Base-by-base conservation (phyloP, 2,329 filamentous ascomycete species). In the Claviceps monticola region DNA sequence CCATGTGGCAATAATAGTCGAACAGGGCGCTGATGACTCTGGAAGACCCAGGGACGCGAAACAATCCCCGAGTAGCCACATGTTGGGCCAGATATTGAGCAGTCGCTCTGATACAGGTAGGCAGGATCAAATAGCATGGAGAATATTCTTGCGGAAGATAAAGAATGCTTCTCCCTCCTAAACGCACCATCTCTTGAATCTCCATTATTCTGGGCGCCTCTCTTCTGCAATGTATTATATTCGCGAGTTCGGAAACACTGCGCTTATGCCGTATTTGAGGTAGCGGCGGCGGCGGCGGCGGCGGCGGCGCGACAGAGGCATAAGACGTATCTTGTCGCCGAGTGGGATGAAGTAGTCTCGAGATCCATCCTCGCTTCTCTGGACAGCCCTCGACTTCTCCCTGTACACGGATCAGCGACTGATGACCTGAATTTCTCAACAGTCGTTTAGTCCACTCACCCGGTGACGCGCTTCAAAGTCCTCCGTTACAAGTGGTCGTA, bases 31-130 rank as follows among this genome's bases (percentile, higher is more conserved):
- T 72, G n/a, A 83, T 72, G 3, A 74, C 66, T 48, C 73, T 73
- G 38, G 73, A 61, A 0, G 80, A 82, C 2, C 82, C 82, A 0
- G 80, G 73, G 43, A 84, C 74, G 7, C 80, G 74, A 55, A 86
- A 86, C 7, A 86, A 65, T 0, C 82, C 82, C 38, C 74, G 71
- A 2, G 76, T 75, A 7, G 70, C 67, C 0, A 69, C 67, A 56
- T 83, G 67, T 47, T 83, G 76, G 3, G 80, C 70, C 9, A 86
- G 71, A 61, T 80, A 74, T 56, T 84, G 78, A n/a, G 77, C 80
- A 8, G 78, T 80, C 9, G 82, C 82, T 45, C 82, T 78, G 48
- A 86, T 71, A 56, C 82, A 83, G 4, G 82, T 84, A 8, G 82
- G 82, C 34, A 86, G 65, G 17, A 76, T 66, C 26, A 86, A 65